These are phyloP conservation scores for Tympanopsis confertula DNA, from an alignment of 2,329 filamentous ascomycete species.

Conservation along the genomic window DNA sequence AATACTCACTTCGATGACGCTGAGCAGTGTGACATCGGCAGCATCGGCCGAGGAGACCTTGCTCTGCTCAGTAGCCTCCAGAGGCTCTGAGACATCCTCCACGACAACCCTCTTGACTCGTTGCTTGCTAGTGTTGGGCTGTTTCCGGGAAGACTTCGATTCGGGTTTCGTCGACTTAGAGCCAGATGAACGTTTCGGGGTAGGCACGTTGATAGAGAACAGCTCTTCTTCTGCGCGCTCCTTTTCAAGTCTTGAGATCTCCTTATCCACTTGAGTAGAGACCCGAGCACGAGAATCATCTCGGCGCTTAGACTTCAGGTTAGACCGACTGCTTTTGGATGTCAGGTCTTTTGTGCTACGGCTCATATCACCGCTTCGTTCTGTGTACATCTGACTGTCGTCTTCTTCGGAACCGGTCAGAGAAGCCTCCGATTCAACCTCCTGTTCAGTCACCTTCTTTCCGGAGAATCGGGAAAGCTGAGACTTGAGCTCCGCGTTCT, in stretches of 20 bases:
- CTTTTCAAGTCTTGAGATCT: constrained; percentile 12
- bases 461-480: background rate
- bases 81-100: constrained; percentile 17
- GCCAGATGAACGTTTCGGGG: too few relatives aligned
- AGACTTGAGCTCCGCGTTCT: background rate
- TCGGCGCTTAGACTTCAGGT: constrained; percentile 1
- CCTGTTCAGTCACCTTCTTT: background rate
- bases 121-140: constrained; percentile 22
- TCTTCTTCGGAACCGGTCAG: constrained; percentile 6
- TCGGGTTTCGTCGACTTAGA: too few relatives aligned
- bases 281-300: background rate
- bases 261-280: constrained; percentile 1
- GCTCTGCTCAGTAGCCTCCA: constrained; percentile 15
- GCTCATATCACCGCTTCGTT: constrained; percentile 16
- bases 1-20: constrained; percentile 32
- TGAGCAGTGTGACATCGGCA: constrained; percentile 37
- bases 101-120: constrained; percentile 22
- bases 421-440: too few relatives aligned
- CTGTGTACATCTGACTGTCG: constrained; percentile 23
- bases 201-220: constrained; percentile 18
- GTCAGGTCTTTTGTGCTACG: constrained; percentile 7
- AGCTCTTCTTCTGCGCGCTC: constrained; percentile 22
- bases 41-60: constrained; percentile 12
- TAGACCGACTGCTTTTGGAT: constrained; percentile 8
- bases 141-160: constrained; percentile 12